phyloP scores from a whole-genome alignment of 2,329 filamentous ascomycete species.

The Ilyonectria robusta region DNA sequence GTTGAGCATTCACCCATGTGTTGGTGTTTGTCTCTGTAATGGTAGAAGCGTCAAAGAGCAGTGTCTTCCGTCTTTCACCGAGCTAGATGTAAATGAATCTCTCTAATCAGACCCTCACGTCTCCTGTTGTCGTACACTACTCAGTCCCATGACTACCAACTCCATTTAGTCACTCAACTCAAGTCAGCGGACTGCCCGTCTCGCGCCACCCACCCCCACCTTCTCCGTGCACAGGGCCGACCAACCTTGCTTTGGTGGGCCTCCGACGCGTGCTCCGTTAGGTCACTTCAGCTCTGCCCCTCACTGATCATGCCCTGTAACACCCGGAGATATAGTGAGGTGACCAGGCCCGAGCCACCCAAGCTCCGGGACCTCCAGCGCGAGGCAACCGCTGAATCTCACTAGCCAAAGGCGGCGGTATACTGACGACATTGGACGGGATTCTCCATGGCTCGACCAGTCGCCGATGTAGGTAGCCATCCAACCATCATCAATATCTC shows the following conservation, averaged over 20 bases:
- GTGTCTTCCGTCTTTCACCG: neutral
- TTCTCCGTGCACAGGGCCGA: constrained; percentile 13
- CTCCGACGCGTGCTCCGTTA: constrained; percentile 1
- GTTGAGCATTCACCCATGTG: neutral
- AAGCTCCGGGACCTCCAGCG: neutral
- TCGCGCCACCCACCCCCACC: constrained; percentile 15
- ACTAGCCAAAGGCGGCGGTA: neutral
- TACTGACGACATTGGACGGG: neutral
- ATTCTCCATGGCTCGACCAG: neutral
- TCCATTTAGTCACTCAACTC: neutral
- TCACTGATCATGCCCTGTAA: constrained; percentile 27
- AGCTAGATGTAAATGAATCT: neutral
- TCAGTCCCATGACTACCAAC: constrained; percentile 4
- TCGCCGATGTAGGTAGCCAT: neutral
- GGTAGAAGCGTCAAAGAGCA: neutral
- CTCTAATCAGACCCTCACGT: neutral
- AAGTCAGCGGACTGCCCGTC: constrained; percentile 9
- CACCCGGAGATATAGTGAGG: constrained; percentile 1
- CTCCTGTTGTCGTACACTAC: neutral
- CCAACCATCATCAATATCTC: neutral
- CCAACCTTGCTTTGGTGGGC: constrained; percentile 10
- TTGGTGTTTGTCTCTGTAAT: neutral
- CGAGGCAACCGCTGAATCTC: constrained; percentile 1
- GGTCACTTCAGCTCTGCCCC: constrained; percentile 5
- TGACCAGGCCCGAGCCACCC: neutral